Percentiles rank a stretch among this genome's conserved stretches.
phyloP scores from a whole-genome alignment of 257 asterid species.

The Schizonepeta tenuifolia region DNA sequence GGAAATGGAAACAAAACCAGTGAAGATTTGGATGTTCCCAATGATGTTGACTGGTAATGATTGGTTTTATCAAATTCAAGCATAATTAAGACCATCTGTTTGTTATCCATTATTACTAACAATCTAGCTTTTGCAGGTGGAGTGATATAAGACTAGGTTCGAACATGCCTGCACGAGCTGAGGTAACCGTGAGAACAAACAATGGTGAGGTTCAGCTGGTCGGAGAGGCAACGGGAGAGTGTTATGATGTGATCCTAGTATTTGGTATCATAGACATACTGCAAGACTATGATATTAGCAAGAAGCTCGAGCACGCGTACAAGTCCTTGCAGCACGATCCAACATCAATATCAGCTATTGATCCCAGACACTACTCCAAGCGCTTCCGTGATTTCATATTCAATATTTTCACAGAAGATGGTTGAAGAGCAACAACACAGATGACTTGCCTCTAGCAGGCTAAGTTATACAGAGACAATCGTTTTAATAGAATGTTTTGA shows the following conservation, averaged over 20 bases:
- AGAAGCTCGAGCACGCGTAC: constrained; percentile 96
- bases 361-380: constrained; percentile 80
- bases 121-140: constrained; percentile 43
- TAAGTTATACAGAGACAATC: background rate
- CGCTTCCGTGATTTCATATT: constrained; percentile 82
- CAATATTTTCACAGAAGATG: constrained; percentile 71
- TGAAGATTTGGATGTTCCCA: constrained; percentile 44
- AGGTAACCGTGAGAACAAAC: constrained; percentile 59
- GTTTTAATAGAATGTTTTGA: background rate
- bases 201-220: constrained; percentile 59
- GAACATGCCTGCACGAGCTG: constrained; percentile 77
- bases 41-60: constrained; percentile 42
- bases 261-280: constrained; percentile 87
- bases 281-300: constrained; percentile 89
- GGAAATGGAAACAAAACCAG: constrained; percentile 39
- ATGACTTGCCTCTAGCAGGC: background rate
- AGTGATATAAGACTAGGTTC: constrained; percentile 58
- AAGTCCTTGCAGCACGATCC: constrained; percentile 86
- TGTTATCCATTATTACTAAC: background rate
- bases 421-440: constrained; percentile 29
- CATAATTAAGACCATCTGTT: background rate
- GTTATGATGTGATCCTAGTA: constrained; percentile 73
- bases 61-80: background rate
- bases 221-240: constrained; percentile 83
- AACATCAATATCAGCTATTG: constrained; percentile 93